Base-by-base conservation (phyloP, 176 grass and related monocot species). In the Oryza glaberrima region DNA sequence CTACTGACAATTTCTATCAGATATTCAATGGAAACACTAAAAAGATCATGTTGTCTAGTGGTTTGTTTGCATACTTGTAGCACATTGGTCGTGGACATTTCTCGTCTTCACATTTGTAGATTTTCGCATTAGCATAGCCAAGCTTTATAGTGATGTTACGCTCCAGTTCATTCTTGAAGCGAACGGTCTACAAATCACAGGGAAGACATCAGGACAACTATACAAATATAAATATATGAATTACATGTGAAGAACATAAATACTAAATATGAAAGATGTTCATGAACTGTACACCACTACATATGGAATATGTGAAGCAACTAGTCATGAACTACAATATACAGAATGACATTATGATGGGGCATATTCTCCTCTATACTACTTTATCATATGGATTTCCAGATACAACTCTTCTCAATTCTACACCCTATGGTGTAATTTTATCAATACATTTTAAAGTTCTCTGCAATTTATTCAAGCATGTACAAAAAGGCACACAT, bases 91-190 rank as follows among this genome's bases (percentile, higher is more conserved):
- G 92, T 6, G 90, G 90, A 28, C 97, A 99, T 83, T 45, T 94
- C 15, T 96, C 94, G 84, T 94, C 97, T 77, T 99, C 97, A 51
- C 94, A 96, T 68, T 83, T 94, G 70, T 99, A 96, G 72, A 99
- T 96, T 81, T 96, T 99, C 86, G 97, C 94, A 89, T 99, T 99
- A 14, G 94, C 97, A 85, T 99, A 99, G 40, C 97, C 94, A 36
- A 99, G 82, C 76, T 99, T 99, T 73, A 99, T 99, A 77, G 97
- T 96, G 88, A 99, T 99, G 77, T 99, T 99, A 60, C 92, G 94
- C 34, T 99, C 93, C 79, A 99, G 83, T 76, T 99, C 97, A 86
- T 94, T 99, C 87, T 96, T 99, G 68, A 99, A 99, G 11, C 91
- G 88, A 91, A 99, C 94, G 35, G 97, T 96, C 96, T 99, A 61